phyloP scores from a whole-genome alignment of 2,329 filamentous ascomycete genomes.

The Beauveria brongniartii region DNA sequence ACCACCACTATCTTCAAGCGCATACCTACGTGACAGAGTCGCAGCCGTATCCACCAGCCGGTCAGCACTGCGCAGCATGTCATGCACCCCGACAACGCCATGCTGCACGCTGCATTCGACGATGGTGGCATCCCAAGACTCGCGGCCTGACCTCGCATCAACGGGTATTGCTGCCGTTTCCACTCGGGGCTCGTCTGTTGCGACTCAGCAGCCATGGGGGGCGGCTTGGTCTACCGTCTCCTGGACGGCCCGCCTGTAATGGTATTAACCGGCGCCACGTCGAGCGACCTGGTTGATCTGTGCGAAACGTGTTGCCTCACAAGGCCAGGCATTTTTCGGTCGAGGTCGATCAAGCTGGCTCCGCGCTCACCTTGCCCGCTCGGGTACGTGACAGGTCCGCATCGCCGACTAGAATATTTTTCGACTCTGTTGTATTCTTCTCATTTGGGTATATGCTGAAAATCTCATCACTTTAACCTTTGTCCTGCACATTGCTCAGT shows the following conservation, averaged over 20 bases:
- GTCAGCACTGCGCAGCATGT: conserved; percentile 2
- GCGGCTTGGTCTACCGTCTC: too few relatives aligned
- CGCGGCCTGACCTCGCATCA: neutral
- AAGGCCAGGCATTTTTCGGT: neutral
- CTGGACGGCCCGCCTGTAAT: neutral
- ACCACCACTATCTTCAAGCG: neutral
- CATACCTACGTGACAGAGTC: neutral
- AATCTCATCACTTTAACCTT: too few relatives aligned
- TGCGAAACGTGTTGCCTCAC: neutral
- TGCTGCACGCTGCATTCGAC: neutral
- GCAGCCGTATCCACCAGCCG: neutral
- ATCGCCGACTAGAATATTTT: too few relatives aligned
- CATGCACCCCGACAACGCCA: neutral
- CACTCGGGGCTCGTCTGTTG: neutral
- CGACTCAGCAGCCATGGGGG: neutral
- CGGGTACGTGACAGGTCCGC: too few relatives aligned
- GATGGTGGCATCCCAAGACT: neutral
- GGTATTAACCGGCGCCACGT: neutral
- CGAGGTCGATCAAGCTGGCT: too few relatives aligned
- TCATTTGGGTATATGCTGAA: too few relatives aligned
- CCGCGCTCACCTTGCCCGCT: too few relatives aligned
- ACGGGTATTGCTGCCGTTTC: neutral
- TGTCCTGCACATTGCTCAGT: too few relatives aligned
- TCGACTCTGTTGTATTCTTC: too few relatives aligned
- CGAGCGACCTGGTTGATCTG: neutral